These are phyloP conservation scores for Calamus simplicifolius DNA, from an alignment of 176 grass and related monocot genomes.

Conservation along the genomic window DNA sequence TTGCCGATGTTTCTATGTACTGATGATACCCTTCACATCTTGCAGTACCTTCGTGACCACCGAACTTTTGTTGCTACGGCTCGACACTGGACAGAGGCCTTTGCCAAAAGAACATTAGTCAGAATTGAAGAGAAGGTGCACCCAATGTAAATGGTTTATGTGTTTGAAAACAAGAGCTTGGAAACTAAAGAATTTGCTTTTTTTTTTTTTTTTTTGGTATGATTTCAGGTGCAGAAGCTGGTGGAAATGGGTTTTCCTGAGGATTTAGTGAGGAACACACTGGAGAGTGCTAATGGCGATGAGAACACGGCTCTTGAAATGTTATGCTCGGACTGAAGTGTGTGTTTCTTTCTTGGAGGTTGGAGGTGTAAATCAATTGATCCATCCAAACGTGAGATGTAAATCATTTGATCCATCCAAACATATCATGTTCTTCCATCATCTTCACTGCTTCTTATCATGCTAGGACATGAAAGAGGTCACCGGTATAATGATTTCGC, in stretches of 20 bases:
- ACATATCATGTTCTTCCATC: no score
- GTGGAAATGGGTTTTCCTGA: constrained; percentile 98
- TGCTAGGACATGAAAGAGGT: no score
- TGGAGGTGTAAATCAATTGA: no score
- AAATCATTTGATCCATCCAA: no score
- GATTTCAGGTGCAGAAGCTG: constrained; percentile 67
- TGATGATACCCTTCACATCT: constrained; percentile 6
- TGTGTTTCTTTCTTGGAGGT: neutral
- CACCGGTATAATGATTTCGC: no score
- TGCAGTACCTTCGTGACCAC: constrained; percentile 69
- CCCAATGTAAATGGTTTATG: neutral
- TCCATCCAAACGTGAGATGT: no score
- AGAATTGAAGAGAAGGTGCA: constrained; percentile 91
- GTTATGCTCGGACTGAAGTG: constrained; percentile 62
- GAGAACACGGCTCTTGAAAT: constrained; percentile 94
- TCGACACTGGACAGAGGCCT: constrained; percentile 92
- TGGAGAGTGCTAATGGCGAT: constrained; percentile 80
- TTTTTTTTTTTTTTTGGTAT: no score
- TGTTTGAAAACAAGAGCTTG: no score
- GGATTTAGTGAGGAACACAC: constrained; percentile 66
- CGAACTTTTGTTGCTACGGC: constrained; percentile 67
- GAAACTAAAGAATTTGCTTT: neutral
- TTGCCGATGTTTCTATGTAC: no score
- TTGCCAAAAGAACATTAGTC: constrained; percentile 62
- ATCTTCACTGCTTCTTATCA: no score